A percentile compares a stretch with the other conserved stretches of the same genome.
phyloP scores from a whole-genome alignment of 2,329 filamentous ascomycete species.

The Pseudogymnoascus sp. region DNA sequence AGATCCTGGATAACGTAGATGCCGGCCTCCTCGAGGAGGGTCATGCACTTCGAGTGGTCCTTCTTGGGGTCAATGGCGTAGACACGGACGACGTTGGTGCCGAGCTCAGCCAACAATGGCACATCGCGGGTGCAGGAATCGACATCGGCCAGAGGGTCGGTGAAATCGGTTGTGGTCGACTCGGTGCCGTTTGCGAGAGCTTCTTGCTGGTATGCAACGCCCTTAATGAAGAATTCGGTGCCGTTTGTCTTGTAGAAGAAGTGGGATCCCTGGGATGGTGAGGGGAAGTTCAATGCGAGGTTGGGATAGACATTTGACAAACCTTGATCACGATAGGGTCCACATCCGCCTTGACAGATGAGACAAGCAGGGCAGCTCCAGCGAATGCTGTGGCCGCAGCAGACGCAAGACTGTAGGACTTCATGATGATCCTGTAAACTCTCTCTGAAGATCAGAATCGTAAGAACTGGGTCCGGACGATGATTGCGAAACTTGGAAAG shows the following conservation, averaged over 20 bases:
- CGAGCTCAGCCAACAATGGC: constrained; percentile 66
- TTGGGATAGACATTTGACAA: constrained; percentile 6
- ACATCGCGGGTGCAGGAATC: constrained; percentile 75
- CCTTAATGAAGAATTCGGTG: constrained; percentile 86
- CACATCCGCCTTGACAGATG: constrained; percentile 45
- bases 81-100: constrained; percentile 89
- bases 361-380: constrained; percentile 44
- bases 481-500: constrained; percentile 5
- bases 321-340: constrained; percentile 44
- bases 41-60: constrained; percentile 81
- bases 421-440: constrained; percentile 39
- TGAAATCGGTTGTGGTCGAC: constrained; percentile 50
- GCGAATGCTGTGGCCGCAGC: constrained; percentile 35
- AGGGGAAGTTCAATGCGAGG: neutral
- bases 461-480: constrained; percentile 1
- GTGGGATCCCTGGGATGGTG: constrained; percentile 26
- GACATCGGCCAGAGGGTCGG: constrained; percentile 72
- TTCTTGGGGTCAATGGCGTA: constrained; percentile 79
- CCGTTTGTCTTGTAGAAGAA: constrained; percentile 43
- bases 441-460: neutral
- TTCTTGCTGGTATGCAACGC: constrained; percentile 92
- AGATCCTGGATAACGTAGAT: constrained; percentile 96
- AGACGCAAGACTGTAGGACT: constrained; percentile 39
- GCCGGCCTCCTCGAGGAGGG: constrained; percentile 68
- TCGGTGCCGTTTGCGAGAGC: constrained; percentile 45